Conservation (phyloP, 2,329 filamentous ascomycete species). For the Podosphaera aphanis region DNA sequence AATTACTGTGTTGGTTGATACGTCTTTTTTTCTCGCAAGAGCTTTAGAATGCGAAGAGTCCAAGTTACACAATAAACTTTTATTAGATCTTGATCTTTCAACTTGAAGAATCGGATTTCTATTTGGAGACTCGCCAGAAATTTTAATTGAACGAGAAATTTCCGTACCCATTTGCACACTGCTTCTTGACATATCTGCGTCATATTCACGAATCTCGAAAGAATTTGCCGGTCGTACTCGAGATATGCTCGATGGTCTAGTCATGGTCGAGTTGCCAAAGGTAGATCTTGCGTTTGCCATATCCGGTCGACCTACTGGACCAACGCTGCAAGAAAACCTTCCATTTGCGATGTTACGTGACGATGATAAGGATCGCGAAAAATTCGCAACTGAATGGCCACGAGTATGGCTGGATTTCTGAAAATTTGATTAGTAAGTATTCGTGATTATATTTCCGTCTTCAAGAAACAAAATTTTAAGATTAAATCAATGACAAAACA, state of each 20-base stretch:
- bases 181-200: slow-evolving; percentile 9
- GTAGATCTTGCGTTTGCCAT: slow-evolving; percentile 18
- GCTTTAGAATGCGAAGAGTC: no score
- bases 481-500: no score
- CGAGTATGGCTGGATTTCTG: not conserved
- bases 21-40: no score
- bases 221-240: slow-evolving; percentile 20
- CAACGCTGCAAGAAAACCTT: slow-evolving; percentile 33
- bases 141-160: slow-evolving; percentile 14
- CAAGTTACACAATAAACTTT: no score
- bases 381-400: not conserved
- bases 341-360: slow-evolving; percentile 22
- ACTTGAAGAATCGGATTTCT: slow-evolving; percentile 10
- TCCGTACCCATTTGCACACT: slow-evolving; percentile 28
- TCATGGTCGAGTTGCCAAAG: slow-evolving; percentile 23
- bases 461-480: no score
- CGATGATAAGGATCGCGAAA: slow-evolving; percentile 6
- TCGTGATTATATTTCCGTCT: not conserved
- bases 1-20: no score
- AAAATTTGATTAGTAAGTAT: not conserved
- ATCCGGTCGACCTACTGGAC: slow-evolving; percentile 25
- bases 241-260: slow-evolving; percentile 20
- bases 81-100: slow-evolving; percentile 9
- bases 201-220: slow-evolving; percentile 18
- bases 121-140: not conserved